phyloP scores from a whole-genome alignment of 805 yeast genomes.

The Kurtzmaniella cleridarum region DNA sequence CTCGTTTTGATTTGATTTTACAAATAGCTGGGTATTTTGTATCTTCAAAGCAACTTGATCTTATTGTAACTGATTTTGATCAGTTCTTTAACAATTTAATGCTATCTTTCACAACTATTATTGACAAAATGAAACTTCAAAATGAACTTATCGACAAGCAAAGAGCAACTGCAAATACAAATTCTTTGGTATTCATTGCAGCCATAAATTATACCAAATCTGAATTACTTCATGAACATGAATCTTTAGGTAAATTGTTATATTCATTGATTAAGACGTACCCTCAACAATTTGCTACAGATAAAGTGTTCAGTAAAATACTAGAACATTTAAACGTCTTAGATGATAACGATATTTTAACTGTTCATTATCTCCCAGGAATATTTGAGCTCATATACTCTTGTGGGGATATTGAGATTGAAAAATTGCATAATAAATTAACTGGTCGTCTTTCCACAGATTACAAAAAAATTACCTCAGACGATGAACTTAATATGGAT shows the following conservation, averaged over 20 bases:
- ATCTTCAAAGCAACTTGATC: constrained; percentile 15
- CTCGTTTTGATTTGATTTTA: constrained; percentile 67
- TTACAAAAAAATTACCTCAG: constrained; percentile 6
- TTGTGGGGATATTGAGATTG: constrained; percentile 26
- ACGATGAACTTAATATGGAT: constrained; percentile 25
- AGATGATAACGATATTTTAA: constrained; percentile 56
- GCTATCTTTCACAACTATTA: constrained; percentile 53
- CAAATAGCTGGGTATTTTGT: constrained; percentile 45
- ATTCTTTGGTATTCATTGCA: constrained; percentile 33
- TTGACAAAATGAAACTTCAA: constrained; percentile 48
- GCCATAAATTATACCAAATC: constrained; percentile 54
- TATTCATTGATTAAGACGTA: constrained; percentile 44
- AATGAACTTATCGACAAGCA: constrained; percentile 43
- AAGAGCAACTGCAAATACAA: constrained; percentile 48
- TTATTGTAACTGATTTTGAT: constrained; percentile 15
- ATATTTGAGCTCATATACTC: constrained; percentile 41
- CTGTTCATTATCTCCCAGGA: constrained; percentile 61
- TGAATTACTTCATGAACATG: constrained; percentile 63
- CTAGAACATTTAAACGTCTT: constrained; percentile 42
- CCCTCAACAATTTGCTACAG: constrained; percentile 20
- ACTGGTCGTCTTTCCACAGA: constrained; percentile 40
- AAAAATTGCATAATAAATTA: constrained; percentile 35
- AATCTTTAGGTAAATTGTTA: constrained; percentile 60
- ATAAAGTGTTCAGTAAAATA: constrained; percentile 32
- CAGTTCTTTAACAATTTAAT: constrained; percentile 40